Evolutionary conservation across 1,139 yeast species (phyloP).

Genomic region (Pichia inconspicua): DNA sequence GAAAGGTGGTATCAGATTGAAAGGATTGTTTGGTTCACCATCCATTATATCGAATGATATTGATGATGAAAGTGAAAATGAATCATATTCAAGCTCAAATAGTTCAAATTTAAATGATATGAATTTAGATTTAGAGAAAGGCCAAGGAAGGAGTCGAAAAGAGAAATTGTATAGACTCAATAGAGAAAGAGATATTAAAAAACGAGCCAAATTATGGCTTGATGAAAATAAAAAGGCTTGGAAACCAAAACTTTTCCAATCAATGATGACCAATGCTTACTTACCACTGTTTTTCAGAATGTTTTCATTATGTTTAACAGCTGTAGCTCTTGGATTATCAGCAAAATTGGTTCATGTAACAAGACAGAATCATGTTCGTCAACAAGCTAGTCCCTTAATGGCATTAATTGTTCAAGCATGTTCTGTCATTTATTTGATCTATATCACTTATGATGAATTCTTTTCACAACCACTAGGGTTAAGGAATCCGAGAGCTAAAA

Average conservation of each 20-base stretch:
- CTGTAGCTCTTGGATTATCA: constrained; percentile 62
- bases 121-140: constrained; percentile 17
- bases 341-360: constrained; percentile 51
- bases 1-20: constrained; percentile 65
- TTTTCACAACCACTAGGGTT: constrained; percentile 86
- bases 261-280: constrained; percentile 68
- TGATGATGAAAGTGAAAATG: not conserved
- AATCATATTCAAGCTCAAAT: not conserved
- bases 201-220: constrained; percentile 64
- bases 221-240: constrained; percentile 56
- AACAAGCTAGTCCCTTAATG: constrained; percentile 89
- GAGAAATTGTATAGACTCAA: constrained; percentile 21
- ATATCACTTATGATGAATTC: constrained; percentile 86
- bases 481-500: constrained; percentile 73
- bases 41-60: not conserved
- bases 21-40: constrained; percentile 42
- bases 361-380: constrained; percentile 42
- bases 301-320: constrained; percentile 53
- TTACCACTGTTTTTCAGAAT: constrained; percentile 72
- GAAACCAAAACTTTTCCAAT: constrained; percentile 50
- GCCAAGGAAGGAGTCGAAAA: constrained; percentile 19
- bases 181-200: constrained; percentile 25
- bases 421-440: constrained; percentile 69
- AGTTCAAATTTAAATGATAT: not conserved
- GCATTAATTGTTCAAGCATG: constrained; percentile 77